A percentile compares a stretch with the other conserved stretches of the same genome.
Evolutionary conservation across 495 filamentous ascomycete species (phyloP).

Genomic region (Neurospora sp.): DNA sequence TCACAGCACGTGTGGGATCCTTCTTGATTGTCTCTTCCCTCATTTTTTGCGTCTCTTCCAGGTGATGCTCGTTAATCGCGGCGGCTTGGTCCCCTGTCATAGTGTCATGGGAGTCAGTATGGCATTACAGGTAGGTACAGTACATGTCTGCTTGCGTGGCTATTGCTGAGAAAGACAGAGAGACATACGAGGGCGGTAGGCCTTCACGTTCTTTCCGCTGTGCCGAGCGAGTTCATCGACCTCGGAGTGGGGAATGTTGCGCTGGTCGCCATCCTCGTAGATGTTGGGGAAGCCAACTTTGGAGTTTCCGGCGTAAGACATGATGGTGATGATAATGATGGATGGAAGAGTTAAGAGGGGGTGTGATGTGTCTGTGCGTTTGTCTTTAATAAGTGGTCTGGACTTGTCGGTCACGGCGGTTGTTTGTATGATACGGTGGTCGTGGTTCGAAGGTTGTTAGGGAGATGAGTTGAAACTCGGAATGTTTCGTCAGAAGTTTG

Average conservation of each 20-base stretch:
- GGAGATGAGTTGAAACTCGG: background rate
- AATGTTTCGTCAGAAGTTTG: background rate
- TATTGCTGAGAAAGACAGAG: background rate
- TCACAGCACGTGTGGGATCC: conserved; percentile 14
- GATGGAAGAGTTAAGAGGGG: background rate
- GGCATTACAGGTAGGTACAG: background rate
- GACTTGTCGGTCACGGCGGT: background rate
- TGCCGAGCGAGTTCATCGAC: conserved; percentile 7
- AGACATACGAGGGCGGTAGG: conserved; percentile 12
- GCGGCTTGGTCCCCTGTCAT: conserved; percentile 9
- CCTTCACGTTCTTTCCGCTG: conserved; percentile 16
- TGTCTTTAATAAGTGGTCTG: background rate
- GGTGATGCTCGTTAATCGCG: conserved; percentile 7
- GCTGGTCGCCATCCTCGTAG: conserved; percentile 15
- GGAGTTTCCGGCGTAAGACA: conserved; percentile 10
- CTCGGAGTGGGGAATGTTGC: conserved; percentile 6
- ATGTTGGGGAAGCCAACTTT: conserved; percentile 10
- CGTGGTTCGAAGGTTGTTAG: background rate
- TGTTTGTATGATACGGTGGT: background rate
- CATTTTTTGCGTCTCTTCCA: conserved; percentile 4
- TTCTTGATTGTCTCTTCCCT: conserved; percentile 12
- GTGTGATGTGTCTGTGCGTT: background rate
- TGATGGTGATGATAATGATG: background rate
- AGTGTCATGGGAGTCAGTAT: background rate
- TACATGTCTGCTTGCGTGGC: background rate